Evolutionary conservation across 2,329 filamentous ascomycete species (phyloP).

Genomic region (Microcyclosporella mali): DNA sequence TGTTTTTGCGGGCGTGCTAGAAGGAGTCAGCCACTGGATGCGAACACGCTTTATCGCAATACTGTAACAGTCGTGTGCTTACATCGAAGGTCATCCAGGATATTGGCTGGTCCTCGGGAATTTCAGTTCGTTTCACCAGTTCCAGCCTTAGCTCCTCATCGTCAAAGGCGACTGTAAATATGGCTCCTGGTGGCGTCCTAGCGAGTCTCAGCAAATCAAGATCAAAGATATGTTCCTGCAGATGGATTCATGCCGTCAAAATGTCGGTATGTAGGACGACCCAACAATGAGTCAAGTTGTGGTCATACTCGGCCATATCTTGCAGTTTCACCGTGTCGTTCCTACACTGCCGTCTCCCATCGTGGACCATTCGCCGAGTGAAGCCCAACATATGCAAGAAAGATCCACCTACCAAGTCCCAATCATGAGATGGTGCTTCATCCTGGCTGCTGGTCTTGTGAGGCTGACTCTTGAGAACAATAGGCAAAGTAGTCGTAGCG

Average conservation of each 20-base stretch:
- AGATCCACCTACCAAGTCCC: conserved; percentile 61
- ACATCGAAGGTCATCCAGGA: conserved; percentile 92
- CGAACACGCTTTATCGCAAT: no score
- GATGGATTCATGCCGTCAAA: conserved; percentile 1
- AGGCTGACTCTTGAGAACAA: conserved; percentile 1
- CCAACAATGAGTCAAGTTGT: conserved; percentile 1
- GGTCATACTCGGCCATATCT: background rate
- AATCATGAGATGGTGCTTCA: conserved; percentile 87
- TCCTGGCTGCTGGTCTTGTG: conserved; percentile 36
- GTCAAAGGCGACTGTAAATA: conserved; percentile 84
- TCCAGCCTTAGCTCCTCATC: conserved; percentile 69
- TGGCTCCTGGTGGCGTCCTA: conserved; percentile 71
- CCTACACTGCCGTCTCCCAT: no score
- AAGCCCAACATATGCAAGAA: no score
- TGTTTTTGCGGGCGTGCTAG: conserved; percentile 72
- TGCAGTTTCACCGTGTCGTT: no score
- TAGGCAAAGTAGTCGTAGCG: no score
- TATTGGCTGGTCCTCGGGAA: conserved; percentile 77
- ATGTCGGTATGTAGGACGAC: conserved; percentile 1
- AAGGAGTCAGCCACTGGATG: background rate
- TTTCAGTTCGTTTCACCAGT: conserved; percentile 72
- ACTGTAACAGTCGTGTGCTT: conserved; percentile 36
- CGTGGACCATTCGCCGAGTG: no score
- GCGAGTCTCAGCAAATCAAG: conserved; percentile 2
- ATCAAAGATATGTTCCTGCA: background rate